Evolutionary conservation across 129 eudicot species (phyloP), one percentile per base, ranked within the genome.

Genomic region (Artemisia annua): DNA sequence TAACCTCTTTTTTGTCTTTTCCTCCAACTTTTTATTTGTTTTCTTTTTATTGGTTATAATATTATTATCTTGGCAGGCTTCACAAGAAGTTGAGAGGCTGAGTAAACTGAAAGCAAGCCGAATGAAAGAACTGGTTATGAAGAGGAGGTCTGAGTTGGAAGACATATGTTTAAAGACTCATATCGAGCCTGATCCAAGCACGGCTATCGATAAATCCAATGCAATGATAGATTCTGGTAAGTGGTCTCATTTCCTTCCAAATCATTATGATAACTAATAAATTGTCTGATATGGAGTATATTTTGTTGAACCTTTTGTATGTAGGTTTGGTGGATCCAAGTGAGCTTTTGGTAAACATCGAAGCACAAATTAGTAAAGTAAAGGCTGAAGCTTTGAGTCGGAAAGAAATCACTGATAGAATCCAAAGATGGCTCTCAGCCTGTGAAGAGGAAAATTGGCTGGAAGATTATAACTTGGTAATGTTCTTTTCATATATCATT

Each of bases 391-490:
- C 96, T 62, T 81, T 80, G 68, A 86, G 92, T 71, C 85, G 98
- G 68, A 90, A 86, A 70, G 97, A 86, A 66, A 90, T 94, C 35
- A 94, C 85, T 87, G 98, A 90, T 79, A 87, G 83, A 74, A 88
- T 94, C 71, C 92, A 94, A 63, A 72, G 92, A 11, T 94, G 98
- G 98, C 92, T 94, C 58, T 78, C 88, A 67, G 96, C 94, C 0
- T 87, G 98, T 74, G 97, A 90, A 51, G 98, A 94, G 86, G 98
- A 94, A 83, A 88, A 88, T 67, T 94, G 98, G 98, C 91, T 94
- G 15, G 97, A 94, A 80, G 96, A 90, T 75, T 94, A 94, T 80
- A 85, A 72, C 60, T 88, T 73, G 28, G 97, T 88, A 83, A 83
- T 85, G 18, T 53, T 63, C 61, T 63, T 52, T 78, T 20, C 46